Evolutionary conservation across 2,329 filamentous ascomycete species (phyloP).

Genomic region (Fusarium sp.): DNA sequence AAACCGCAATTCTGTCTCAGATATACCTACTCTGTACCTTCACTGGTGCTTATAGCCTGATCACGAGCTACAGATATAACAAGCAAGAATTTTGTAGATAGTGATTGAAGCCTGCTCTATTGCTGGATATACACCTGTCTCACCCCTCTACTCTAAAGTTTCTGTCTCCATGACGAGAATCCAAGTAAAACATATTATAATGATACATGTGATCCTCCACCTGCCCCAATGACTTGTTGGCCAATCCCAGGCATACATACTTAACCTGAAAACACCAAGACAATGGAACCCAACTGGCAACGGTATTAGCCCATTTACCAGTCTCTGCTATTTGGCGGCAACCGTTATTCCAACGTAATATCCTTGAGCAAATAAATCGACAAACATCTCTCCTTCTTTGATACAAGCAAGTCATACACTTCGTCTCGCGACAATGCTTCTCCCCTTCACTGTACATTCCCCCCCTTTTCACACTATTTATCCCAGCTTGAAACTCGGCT

Average conservation of each 20-base stretch:
- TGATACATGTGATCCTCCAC: conserved; percentile 36
- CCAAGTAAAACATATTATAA: conserved; percentile 13
- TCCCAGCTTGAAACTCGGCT: conserved; percentile 13
- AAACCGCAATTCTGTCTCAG: conserved; percentile 3
- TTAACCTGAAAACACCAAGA: neutral
- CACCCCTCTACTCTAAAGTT: conserved; percentile 14
- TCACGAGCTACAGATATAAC: neutral
- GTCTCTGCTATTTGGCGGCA: neutral
- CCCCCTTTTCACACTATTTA: conserved; percentile 17
- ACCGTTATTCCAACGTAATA: conserved; percentile 10
- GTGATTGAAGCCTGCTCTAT: conserved; percentile 19
- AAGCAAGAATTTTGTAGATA: neutral
- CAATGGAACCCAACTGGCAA: neutral
- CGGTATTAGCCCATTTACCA: neutral
- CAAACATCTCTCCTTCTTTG: neutral
- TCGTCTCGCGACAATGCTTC: neutral
- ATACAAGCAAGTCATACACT: conserved; percentile 6
- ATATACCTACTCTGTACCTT: neutral
- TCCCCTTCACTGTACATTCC: conserved; percentile 3
- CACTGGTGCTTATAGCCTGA: neutral
- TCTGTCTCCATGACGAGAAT: conserved; percentile 9
- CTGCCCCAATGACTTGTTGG: conserved; percentile 12
- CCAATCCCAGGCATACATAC: neutral
- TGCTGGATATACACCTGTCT: conserved; percentile 31
- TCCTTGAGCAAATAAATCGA: neutral